Percentiles rank a stretch among this genome's conserved stretches.
Evolutionary conservation across 2,329 filamentous ascomycete genomes (phyloP).

Genomic region (Thelonectria discophora): DNA sequence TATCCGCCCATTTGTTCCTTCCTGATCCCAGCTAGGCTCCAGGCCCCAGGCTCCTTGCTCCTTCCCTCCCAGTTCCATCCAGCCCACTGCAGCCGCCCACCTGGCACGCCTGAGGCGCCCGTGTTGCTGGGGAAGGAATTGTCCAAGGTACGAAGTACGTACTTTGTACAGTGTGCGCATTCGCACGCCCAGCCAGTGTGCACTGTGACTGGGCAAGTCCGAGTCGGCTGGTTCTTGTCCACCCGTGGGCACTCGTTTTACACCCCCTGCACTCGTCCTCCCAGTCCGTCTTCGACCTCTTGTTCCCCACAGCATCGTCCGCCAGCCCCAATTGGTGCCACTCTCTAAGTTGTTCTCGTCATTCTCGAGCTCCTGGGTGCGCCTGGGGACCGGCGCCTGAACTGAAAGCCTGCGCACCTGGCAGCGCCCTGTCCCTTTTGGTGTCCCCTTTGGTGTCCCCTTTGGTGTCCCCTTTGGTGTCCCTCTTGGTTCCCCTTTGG

Average conservation of each 20-base stretch:
- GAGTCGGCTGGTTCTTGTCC: slow-evolving; percentile 25
- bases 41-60: neutral
- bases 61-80: neutral
- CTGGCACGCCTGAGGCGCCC: slow-evolving; percentile 2
- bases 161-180: neutral
- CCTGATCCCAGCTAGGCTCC: neutral
- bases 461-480: slow-evolving; percentile 21
- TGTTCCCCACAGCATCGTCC: slow-evolving; percentile 34
- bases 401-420: slow-evolving; percentile 19
- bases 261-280: slow-evolving; percentile 35
- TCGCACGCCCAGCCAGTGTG: neutral
- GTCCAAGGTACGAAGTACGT: no score
- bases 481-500: neutral
- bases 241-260: slow-evolving; percentile 22
- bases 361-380: slow-evolving; percentile 38
- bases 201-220: no score
- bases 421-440: slow-evolving; percentile 32
- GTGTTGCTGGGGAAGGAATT: neutral
- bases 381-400: neutral
- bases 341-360: slow-evolving; percentile 40
- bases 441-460: no score
- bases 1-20: neutral
- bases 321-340: slow-evolving; percentile 41
- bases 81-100: no score
- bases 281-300: slow-evolving; percentile 2